Base-by-base conservation (phyloP, 176 grass and related monocot genomes). In the Avena eriantha region DNA sequence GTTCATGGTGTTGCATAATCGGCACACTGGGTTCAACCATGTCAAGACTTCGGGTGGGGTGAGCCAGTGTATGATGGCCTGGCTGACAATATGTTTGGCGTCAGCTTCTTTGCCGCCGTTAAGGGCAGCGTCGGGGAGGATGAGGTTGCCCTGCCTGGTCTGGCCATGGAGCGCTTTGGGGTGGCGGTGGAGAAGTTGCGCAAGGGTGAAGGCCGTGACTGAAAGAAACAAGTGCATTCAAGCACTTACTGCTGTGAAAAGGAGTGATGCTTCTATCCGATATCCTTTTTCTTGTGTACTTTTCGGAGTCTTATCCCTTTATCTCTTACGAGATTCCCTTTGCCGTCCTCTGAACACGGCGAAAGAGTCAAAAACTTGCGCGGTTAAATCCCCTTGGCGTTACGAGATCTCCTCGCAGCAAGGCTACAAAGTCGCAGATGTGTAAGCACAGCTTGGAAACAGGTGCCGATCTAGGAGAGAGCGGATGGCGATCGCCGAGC, bases 31-130 rank as follows among this genome's bases (percentile, higher is more conserved):
- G 75, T 87, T 93, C 60, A 3, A 65, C 17, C 58, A 18, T 0
- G 68, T 90, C 12, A n/a, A n/a, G 91, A 93, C 47, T 69, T 93
- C 0, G 91, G 91, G 59, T 90, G 88, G 85, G 88, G 91, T 22
- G 53, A 8, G 35, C 74, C 83, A 16, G 91, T n/a, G 43, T 87
- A 84, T 46, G 91, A 80, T 11, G 91, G 84, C 14, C 57, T 31
- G 1, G 58, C 70, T 0, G 51, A 55, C 0, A 26, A 45, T 0
- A 0, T 35, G 9, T 70, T 85, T 9, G 77, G 16, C 23, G 26
- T 12, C 10, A 76, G 14, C n/a, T 86, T 71, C 58, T 15, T 85
- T n/a, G 33, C 80, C 35, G 6, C 46, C 21, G 51, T 70, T 5
- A 76, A 33, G 46, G 29, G 67, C 39, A 13, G 33, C 1, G 35